Conservation (phyloP, 2,329 filamentous ascomycete species). For the Hymenoscyphus scutula region DNA sequence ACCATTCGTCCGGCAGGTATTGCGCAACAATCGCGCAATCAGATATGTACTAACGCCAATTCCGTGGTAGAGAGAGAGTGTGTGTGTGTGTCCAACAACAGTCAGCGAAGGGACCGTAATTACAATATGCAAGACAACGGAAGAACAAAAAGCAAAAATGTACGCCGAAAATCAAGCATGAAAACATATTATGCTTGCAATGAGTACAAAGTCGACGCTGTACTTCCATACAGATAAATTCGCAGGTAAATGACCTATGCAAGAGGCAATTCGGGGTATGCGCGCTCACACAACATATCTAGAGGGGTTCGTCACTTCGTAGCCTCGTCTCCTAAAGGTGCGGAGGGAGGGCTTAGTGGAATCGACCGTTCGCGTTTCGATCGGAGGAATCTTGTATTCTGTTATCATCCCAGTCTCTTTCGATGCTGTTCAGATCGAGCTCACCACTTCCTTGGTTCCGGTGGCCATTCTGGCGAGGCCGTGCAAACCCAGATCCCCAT, state of each 20-base stretch:
- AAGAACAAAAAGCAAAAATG: conserved; percentile 19
- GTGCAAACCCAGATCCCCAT: conserved; percentile 57
- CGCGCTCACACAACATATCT: conserved; percentile 24
- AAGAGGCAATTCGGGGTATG: conserved; percentile 17
- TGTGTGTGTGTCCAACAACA: conserved; percentile 23
- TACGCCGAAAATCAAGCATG: conserved; percentile 20
- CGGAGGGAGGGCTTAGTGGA: conserved; percentile 24
- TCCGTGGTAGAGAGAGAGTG: conserved; percentile 20
- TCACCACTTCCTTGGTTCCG: conserved; percentile 56
- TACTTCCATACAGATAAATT: conserved; percentile 7
- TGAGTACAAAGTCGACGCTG: conserved; percentile 21
- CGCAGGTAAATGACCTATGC: conserved; percentile 16
- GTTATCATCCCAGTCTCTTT: conserved; percentile 33
- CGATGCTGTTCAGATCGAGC: conserved; percentile 33
- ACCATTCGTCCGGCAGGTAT: conserved; percentile 15
- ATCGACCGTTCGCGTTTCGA: conserved; percentile 31
- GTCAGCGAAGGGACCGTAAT: conserved; percentile 21
- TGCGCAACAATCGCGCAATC: conserved; percentile 16
- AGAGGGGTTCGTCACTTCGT: conserved; percentile 33
- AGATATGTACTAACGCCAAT: conserved; percentile 28
- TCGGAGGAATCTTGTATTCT: conserved; percentile 34
- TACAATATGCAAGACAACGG: conserved; percentile 26
- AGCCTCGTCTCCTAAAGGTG: conserved; percentile 20
- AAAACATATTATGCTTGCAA: conserved; percentile 10
- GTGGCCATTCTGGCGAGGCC: conserved; percentile 58